Evolutionary conservation across 2,329 filamentous ascomycete species (phyloP), one percentile per base, ranked within the genome.

Genomic region (Colletotrichum nymphaeae): DNA sequence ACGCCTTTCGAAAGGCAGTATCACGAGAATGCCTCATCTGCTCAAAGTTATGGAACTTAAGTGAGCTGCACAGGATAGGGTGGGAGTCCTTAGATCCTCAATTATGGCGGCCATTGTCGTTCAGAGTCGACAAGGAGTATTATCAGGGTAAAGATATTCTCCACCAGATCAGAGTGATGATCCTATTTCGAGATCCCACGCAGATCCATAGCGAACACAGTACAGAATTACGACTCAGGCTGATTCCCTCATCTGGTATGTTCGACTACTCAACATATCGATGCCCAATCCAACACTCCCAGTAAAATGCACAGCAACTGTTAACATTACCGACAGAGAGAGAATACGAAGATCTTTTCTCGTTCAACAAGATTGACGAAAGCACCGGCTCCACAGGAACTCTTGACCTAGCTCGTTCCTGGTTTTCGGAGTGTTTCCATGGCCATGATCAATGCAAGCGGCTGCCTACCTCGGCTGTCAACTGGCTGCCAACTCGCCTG

Each of bases 401-500:
- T n/a, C 42, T 49, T 0, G 42, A 49, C 1, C 1, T 49, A n/a
- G 42, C 42, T 49, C 8, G 2, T 49, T 49, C 42, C 0, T 49
- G 42, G 42, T 49, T 49, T 22, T 0, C 0, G 1, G 8, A 0
- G 19, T 49, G 42, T 22, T 3, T n/a, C 4, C 42, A n/a, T 2
- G 42, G 42, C 4, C 42, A 49, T 49, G 42, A 49, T 22, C 8
- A 49, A 11, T 49, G 42, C 42, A 49, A 22, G 42, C 19, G 42
- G 0, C 19, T 49, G 0, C 42, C 42, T 22, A 49, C 42, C 8
- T 49, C 8, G 4, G 42, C 19, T 0, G 3, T 2, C 42, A n/a
- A 49, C 8, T 68, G 65, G 65, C 14, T 68, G 4, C 57, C 57
- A 4, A 53, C 65, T 16, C 65, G 65, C 16, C 57, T 62, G 0